Percentiles rank a stretch among this genome's conserved stretches.
These are phyloP conservation scores for Pseudopithomyces chartarum DNA, from an alignment of 2,329 filamentous ascomycete species.

Conservation along the genomic window DNA sequence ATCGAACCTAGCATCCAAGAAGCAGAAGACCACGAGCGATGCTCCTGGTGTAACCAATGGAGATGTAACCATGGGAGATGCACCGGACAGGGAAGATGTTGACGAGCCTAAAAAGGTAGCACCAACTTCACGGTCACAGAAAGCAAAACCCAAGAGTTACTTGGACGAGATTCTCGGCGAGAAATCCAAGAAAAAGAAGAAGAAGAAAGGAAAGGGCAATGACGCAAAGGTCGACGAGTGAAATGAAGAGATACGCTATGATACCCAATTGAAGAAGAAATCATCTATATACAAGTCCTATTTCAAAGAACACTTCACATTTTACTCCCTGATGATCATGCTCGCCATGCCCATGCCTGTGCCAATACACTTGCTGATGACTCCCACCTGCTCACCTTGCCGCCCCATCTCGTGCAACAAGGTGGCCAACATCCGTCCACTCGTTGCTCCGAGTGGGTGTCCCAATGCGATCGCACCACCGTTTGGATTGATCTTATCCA, in stretches of 20 bases:
- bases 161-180: constrained; percentile 59
- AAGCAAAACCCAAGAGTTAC: constrained; percentile 53
- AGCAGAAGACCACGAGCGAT: constrained; percentile 1
- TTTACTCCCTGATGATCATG: constrained; percentile 55
- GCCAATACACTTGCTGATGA: constrained; percentile 83
- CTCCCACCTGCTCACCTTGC: constrained; percentile 73
- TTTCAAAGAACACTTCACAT: neutral
- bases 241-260: neutral
- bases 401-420: constrained; percentile 72
- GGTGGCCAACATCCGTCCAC: constrained; percentile 78
- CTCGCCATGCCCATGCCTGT: constrained; percentile 60
- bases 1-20: neutral
- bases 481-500: constrained; percentile 83
- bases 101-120: neutral
- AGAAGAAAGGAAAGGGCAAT: constrained; percentile 8
- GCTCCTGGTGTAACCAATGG: constrained; percentile 13
- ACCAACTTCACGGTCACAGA: constrained; percentile 4
- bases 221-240: neutral
- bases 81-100: neutral
- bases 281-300: neutral
- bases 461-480: constrained; percentile 94
- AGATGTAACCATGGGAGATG: neutral
- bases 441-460: constrained; percentile 88
- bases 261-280: constrained; percentile 4
- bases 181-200: constrained; percentile 56